These are phyloP conservation scores for Xerophyta viscosa DNA, from an alignment of 106 monocot genomes.

Conservation along the genomic window DNA sequence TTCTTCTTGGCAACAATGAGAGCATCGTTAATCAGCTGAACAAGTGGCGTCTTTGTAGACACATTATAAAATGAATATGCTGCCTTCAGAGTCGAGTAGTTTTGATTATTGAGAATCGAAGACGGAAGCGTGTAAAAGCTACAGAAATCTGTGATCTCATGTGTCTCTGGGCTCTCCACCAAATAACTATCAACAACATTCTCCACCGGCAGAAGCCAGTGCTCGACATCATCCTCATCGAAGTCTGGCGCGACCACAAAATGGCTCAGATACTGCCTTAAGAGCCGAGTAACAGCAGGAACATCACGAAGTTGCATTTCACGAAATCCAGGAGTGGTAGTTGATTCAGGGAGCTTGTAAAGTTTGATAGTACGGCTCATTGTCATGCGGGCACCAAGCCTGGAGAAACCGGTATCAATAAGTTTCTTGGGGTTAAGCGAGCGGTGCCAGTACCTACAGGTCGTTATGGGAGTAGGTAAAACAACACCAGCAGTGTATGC, in stretches of 20 bases:
- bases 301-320: constrained; percentile 76
- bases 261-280: constrained; percentile 41
- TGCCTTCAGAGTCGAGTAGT: constrained; percentile 57
- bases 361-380: constrained; percentile 69
- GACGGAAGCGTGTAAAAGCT: constrained; percentile 75
- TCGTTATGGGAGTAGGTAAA: constrained; percentile 59
- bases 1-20: constrained; percentile 68
- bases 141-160: constrained; percentile 73
- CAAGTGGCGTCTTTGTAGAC: constrained; percentile 49
- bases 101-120: constrained; percentile 56
- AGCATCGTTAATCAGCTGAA: constrained; percentile 74
- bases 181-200: constrained; percentile 66
- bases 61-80: constrained; percentile 81
- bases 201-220: constrained; percentile 67
- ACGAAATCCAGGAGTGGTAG: constrained; percentile 56
- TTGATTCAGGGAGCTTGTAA: constrained; percentile 50
- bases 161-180: constrained; percentile 63
- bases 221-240: constrained; percentile 68
- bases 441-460: constrained; percentile 77
- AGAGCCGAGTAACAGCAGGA: constrained; percentile 57
- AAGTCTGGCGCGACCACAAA: constrained; percentile 60
- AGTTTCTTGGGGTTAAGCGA: constrained; percentile 79
- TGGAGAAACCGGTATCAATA: constrained; percentile 67
- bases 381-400: constrained; percentile 66
- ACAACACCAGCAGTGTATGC: constrained; percentile 75